Percentiles rank a stretch among this genome's conserved stretches.
phyloP scores from a whole-genome alignment of 495 filamentous ascomycete species.

The Mytilinidion resinicola region DNA sequence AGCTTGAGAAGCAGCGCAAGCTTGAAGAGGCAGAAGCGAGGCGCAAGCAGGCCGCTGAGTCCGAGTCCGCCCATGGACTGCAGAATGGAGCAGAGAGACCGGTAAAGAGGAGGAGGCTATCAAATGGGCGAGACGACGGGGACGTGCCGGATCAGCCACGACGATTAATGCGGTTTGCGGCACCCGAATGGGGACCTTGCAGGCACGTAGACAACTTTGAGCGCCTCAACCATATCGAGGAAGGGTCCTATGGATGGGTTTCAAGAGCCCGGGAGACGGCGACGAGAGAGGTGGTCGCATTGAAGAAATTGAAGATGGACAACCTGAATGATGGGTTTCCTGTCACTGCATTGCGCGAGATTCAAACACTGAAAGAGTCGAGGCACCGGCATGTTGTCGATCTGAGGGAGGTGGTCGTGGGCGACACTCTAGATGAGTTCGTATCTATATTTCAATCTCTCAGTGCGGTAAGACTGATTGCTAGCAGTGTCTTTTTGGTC shows the following conservation, averaged over 20 bases:
- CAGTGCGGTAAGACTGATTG: background rate
- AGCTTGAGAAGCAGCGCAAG: slow-evolving; percentile 76
- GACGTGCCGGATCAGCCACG: slow-evolving; percentile 3
- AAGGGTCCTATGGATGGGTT: slow-evolving; percentile 93
- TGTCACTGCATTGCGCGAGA: slow-evolving; percentile 87
- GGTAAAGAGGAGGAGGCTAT: slow-evolving; percentile 50
- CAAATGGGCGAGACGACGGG: slow-evolving; percentile 20
- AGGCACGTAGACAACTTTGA: slow-evolving; percentile 86
- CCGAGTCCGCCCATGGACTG: slow-evolving; percentile 11
- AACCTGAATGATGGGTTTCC: slow-evolving; percentile 78
- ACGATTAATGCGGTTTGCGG: slow-evolving; percentile 64
- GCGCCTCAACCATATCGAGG: slow-evolving; percentile 91
- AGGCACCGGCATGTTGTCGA: slow-evolving; percentile 71
- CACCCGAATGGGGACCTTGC: slow-evolving; percentile 63
- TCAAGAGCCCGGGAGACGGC: slow-evolving; percentile 72
- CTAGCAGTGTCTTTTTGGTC: slow-evolving; percentile 77
- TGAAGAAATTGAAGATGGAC: slow-evolving; percentile 94
- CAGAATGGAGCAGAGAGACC: slow-evolving; percentile 38
- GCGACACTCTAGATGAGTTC: slow-evolving; percentile 70
- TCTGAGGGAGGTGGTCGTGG: slow-evolving; percentile 80
- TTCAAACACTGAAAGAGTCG: slow-evolving; percentile 60
- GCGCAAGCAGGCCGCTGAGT: slow-evolving; percentile 27
- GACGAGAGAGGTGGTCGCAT: slow-evolving; percentile 81
- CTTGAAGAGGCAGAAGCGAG: slow-evolving; percentile 51
- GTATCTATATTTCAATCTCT: slow-evolving; percentile 29